These are phyloP conservation scores for Galium porrigens DNA, from an alignment of 305 asterid genomes.

Conservation along the genomic window DNA sequence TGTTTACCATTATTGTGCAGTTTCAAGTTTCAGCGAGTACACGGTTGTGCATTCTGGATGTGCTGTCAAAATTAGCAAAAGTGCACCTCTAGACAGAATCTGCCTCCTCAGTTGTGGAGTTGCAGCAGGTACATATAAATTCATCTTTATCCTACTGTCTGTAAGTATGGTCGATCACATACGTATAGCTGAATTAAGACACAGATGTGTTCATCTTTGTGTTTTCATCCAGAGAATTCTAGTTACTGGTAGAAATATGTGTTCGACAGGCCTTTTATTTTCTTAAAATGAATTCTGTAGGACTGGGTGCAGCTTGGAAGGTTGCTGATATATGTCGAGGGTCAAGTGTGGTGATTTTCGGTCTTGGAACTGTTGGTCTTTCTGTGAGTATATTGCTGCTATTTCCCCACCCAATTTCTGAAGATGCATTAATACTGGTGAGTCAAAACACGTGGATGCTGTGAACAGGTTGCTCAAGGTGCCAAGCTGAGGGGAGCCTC, in stretches of 20 bases:
- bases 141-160: background rate
- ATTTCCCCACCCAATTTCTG: background rate
- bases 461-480: constrained; percentile 80
- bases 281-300: constrained; percentile 21
- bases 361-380: constrained; percentile 96
- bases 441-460: constrained; percentile 5
- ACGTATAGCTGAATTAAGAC: background rate
- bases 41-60: constrained; percentile 89
- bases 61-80: constrained; percentile 60
- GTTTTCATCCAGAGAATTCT: too few relatives aligned
- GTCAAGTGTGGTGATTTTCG: constrained; percentile 68
- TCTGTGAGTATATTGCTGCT: constrained; percentile 45
- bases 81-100: constrained; percentile 76
- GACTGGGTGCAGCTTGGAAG: constrained; percentile 97
- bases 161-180: too few relatives aligned
- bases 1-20: constrained; percentile 74
- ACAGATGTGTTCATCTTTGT: background rate
- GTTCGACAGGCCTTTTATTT: background rate
- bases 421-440: background rate
- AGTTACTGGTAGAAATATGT: background rate
- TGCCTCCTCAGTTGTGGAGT: constrained; percentile 97
- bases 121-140: constrained; percentile 51
- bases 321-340: constrained; percentile 76
- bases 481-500: constrained; percentile 82
- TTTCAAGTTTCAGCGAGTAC: constrained; percentile 88